These are phyloP conservation scores for Ascomycota sp. DNA, from an alignment of 2,329 filamentous ascomycete species.

Conservation along the genomic window DNA sequence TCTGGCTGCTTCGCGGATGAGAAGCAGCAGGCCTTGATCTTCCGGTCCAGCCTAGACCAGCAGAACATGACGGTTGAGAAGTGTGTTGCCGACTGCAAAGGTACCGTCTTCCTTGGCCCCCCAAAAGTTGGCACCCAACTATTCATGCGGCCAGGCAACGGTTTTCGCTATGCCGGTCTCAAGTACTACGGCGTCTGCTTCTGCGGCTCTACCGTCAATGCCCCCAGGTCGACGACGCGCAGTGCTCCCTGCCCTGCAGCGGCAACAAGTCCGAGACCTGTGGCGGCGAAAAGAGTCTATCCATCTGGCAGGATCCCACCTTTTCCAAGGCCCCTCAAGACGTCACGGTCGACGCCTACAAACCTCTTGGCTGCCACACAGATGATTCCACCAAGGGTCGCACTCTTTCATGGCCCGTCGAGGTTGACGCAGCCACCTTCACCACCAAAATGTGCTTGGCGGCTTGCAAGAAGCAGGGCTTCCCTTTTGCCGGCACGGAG, in stretches of 20 bases:
- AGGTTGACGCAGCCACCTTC: slow-evolving; percentile 14
- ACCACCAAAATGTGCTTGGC: slow-evolving; percentile 22
- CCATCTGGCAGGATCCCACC: slow-evolving; percentile 27
- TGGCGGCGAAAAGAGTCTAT: slow-evolving; percentile 25
- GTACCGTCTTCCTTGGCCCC: slow-evolving; percentile 7
- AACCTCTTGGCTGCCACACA: slow-evolving; percentile 40
- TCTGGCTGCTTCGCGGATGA: slow-evolving; percentile 26
- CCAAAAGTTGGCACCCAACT: not conserved
- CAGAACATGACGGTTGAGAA: slow-evolving; percentile 25
- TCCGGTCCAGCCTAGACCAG: slow-evolving; percentile 17
- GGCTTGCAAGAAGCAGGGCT: slow-evolving; percentile 21
- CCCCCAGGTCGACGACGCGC: slow-evolving; percentile 27
- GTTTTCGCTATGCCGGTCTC: slow-evolving; percentile 29
- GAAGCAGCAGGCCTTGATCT: slow-evolving; percentile 16
- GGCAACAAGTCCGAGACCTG: slow-evolving; percentile 24
- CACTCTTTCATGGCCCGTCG: slow-evolving; percentile 23
- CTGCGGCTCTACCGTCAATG: slow-evolving; percentile 28
- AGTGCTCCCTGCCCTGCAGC: slow-evolving; percentile 36
- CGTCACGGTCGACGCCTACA: slow-evolving; percentile 29
- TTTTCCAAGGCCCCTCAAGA: slow-evolving; percentile 22
- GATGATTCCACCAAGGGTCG: slow-evolving; percentile 20
- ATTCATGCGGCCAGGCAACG: slow-evolving; percentile 15
- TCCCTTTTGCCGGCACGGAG: slow-evolving; percentile 27
- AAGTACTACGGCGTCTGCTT: slow-evolving; percentile 32
- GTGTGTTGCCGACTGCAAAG: slow-evolving; percentile 28